Percentiles rank a stretch among this genome's conserved stretches.
Evolutionary conservation across 2,329 filamentous ascomycete genomes (phyloP).

Genomic region (Pseudopithomyces maydicus): DNA sequence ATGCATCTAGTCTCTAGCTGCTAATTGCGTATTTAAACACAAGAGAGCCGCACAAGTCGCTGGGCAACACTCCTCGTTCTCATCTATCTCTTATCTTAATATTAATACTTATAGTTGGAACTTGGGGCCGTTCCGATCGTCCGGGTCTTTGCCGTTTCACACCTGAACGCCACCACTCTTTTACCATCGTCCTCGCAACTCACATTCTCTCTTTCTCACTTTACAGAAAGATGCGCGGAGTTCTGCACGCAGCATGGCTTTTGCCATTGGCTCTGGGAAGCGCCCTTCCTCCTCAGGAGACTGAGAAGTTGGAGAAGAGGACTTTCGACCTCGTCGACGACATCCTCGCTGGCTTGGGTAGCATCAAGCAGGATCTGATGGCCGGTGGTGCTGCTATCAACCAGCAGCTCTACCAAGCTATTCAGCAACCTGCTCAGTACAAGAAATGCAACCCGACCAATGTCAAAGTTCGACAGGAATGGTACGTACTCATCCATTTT

Average conservation of each 20-base stretch:
- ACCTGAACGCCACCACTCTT: neutral
- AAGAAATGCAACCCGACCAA: conserved; percentile 26
- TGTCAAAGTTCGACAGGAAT: conserved; percentile 50
- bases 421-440: neutral
- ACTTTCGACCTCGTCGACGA: neutral
- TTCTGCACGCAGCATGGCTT: neutral
- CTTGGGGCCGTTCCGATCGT: neutral
- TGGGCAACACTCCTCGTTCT: neutral
- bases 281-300: neutral
- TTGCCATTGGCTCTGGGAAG: neutral
- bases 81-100: neutral
- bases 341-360: neutral
- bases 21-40: neutral
- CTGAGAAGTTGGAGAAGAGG: neutral
- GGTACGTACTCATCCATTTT: conserved; percentile 31
- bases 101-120: neutral
- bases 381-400: neutral
- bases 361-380: neutral
- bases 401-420: neutral
- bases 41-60: neutral
- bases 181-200: neutral
- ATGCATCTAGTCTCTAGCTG: no score
- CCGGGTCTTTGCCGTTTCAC: neutral
- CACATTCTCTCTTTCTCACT: neutral
- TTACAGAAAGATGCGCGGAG: neutral